phyloP scores from a whole-genome alignment of 169 alveolate species.

The Babesia caballi region DNA sequence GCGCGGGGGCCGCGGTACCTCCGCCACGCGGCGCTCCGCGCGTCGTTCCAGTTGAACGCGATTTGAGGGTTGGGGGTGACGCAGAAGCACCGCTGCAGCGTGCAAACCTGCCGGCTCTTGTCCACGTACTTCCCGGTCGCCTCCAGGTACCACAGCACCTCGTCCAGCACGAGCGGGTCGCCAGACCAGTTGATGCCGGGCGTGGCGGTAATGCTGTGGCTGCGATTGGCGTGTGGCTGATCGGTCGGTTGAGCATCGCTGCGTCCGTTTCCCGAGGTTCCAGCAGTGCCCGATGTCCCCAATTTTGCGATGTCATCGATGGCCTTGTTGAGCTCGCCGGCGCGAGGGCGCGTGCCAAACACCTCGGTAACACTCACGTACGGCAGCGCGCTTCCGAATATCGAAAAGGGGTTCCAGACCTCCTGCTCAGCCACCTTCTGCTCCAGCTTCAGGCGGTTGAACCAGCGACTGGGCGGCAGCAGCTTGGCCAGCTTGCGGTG shows the following conservation, averaged over 20 bases:
- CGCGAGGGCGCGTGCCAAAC: conserved; percentile 32
- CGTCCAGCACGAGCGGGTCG: conserved; percentile 46
- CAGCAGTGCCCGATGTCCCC: conserved; percentile 19
- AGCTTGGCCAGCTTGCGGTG: conserved; percentile 53
- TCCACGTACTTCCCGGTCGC: conserved; percentile 53
- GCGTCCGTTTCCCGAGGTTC: conserved; percentile 54
- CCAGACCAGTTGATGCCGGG: conserved; percentile 49
- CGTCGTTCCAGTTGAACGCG: conserved; percentile 60
- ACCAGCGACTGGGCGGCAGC: conserved; percentile 71
- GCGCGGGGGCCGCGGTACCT: conserved; percentile 52
- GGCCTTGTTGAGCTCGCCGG: conserved; percentile 21
- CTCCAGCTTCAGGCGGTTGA: conserved; percentile 62
- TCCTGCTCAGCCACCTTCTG: conserved; percentile 71
- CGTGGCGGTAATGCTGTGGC: background rate
- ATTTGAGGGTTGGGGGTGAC: conserved; percentile 63
- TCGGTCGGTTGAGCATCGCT: background rate
- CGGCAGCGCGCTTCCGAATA: conserved; percentile 81
- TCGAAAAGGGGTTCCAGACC: conserved; percentile 80
- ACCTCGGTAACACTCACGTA: conserved; percentile 73
- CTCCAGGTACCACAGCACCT: conserved; percentile 61
- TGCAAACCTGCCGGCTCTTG: conserved; percentile 41
- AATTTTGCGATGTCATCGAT: background rate
- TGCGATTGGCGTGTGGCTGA: background rate
- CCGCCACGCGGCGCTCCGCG: conserved; percentile 40
- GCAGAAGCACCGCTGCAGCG: conserved; percentile 53